Percentiles rank a stretch among this genome's conserved stretches.
Conservation (phyloP, 345 rosid species). For the Cochlearia excelsa region DNA sequence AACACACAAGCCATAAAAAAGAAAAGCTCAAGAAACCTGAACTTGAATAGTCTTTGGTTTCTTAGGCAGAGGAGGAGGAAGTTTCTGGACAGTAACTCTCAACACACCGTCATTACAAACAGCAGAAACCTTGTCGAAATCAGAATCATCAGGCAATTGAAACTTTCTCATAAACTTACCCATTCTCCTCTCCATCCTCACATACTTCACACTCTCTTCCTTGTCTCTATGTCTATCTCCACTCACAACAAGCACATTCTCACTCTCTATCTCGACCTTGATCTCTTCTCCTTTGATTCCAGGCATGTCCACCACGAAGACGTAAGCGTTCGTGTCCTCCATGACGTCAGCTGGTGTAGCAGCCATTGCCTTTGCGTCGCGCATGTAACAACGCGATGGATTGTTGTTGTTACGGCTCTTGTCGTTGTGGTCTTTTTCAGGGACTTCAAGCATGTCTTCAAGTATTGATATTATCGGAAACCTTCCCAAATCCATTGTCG, state of each 20-base stretch:
- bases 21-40: constrained; percentile 49
- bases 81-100: constrained; percentile 65
- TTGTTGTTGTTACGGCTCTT: constrained; percentile 44
- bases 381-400: constrained; percentile 51
- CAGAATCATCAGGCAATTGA: constrained; percentile 62
- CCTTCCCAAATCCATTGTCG: constrained; percentile 45
- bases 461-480: constrained; percentile 46
- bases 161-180: constrained; percentile 82
- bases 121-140: constrained; percentile 54
- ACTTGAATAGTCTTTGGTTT: constrained; percentile 65
- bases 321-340: constrained; percentile 51
- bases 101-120: constrained; percentile 71
- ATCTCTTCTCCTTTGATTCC: constrained; percentile 66
- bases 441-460: constrained; percentile 54
- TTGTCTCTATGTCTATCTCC: constrained; percentile 61
- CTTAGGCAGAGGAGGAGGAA: constrained; percentile 85
- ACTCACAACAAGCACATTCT: constrained; percentile 56
- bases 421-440: constrained; percentile 32
- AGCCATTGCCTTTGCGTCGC: constrained; percentile 84
- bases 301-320: constrained; percentile 74
- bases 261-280: constrained; percentile 76
- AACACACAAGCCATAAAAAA: neutral
- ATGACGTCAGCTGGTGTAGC: constrained; percentile 76
- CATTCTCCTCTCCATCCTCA: constrained; percentile 75
- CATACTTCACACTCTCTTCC: constrained; percentile 55